These are phyloP conservation scores for Schizopora paradoxa DNA, from an alignment of 1,284 basidiomycete genomes.

Conservation along the genomic window DNA sequence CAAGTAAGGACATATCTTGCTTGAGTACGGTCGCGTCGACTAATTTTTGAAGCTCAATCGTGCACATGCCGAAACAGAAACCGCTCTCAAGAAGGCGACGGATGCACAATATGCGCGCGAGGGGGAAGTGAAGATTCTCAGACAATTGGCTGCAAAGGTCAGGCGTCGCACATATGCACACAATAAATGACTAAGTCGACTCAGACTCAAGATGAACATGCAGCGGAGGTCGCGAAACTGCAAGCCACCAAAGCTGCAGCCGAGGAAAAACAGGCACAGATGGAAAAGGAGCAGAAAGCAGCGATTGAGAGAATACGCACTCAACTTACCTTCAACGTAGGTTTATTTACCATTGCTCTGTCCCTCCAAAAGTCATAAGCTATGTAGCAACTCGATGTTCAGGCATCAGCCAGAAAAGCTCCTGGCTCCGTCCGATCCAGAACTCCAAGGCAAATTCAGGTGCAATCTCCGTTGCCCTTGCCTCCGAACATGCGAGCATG, in stretches of 20 bases:
- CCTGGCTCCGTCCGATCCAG: constrained; percentile 39
- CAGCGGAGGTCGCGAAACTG: constrained; percentile 49
- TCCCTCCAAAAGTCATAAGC: constrained; percentile 2
- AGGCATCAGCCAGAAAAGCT: constrained; percentile 49
- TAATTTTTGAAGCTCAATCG: constrained; percentile 6
- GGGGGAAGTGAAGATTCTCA: constrained; percentile 57
- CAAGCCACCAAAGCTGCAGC: constrained; percentile 55
- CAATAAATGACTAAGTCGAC: constrained; percentile 4
- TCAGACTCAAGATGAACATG: constrained; percentile 55
- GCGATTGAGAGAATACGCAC: constrained; percentile 69
- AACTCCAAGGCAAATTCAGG: constrained; percentile 32
- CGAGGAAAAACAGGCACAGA: constrained; percentile 46
- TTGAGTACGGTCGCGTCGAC: not conserved
- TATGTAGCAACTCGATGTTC: constrained; percentile 66
- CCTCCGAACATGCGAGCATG: constrained; percentile 39
- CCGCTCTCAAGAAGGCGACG: constrained; percentile 41
- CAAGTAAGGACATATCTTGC: constrained; percentile 8
- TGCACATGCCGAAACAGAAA: constrained; percentile 12
- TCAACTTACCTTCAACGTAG: constrained; percentile 63
- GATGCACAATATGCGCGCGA: constrained; percentile 46
- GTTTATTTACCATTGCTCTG: constrained; percentile 13
- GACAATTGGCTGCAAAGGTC: constrained; percentile 56
- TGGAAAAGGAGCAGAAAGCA: constrained; percentile 55
- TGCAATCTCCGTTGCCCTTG: constrained; percentile 35
- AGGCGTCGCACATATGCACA: too few species aligned